Conservation (phyloP, 495 filamentous ascomycete genomes). For the Sabuloglossum arenarium region DNA sequence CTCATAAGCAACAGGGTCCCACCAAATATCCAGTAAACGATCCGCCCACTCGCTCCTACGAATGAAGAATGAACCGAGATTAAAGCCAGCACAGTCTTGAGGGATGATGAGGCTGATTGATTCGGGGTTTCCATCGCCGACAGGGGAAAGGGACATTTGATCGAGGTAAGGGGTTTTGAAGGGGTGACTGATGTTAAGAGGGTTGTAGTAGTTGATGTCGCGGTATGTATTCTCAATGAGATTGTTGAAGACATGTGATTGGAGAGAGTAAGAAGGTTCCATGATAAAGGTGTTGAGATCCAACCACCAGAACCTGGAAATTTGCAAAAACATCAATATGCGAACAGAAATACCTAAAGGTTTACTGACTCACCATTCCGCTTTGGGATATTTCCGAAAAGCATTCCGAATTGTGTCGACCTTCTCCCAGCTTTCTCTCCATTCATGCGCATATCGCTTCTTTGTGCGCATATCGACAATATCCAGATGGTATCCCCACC, state of each 20-base stretch:
- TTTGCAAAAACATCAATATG: conserved; percentile 1
- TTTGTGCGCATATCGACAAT: conserved; percentile 96
- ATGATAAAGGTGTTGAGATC: conserved; percentile 97
- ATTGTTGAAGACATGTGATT: conserved; percentile 72
- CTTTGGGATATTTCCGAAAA: conserved; percentile 82
- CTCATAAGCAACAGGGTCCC: conserved; percentile 95
- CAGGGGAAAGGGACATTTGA: conserved; percentile 39
- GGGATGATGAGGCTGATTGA: conserved; percentile 78
- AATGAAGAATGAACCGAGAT: conserved; percentile 89
- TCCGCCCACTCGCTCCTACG: conserved; percentile 73
- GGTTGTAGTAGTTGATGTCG: conserved; percentile 92
- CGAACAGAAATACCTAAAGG: neutral
- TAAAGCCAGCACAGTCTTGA: conserved; percentile 93
- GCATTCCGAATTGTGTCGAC: conserved; percentile 83
- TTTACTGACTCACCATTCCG: conserved; percentile 57
- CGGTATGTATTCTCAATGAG: conserved; percentile 63
- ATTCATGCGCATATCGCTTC: conserved; percentile 96
- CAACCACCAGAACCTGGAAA: conserved; percentile 89
- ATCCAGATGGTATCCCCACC: conserved; percentile 92
- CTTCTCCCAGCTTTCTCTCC: conserved; percentile 99
- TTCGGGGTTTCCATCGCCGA: conserved; percentile 47
- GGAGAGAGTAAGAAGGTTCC: conserved; percentile 82
- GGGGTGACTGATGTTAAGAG: conserved; percentile 81
- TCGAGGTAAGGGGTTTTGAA: conserved; percentile 54
- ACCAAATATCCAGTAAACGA: conserved; percentile 87